These are phyloP conservation scores for Mycothermus thermophilus DNA, from an alignment of 495 filamentous ascomycete genomes.

Conservation along the genomic window DNA sequence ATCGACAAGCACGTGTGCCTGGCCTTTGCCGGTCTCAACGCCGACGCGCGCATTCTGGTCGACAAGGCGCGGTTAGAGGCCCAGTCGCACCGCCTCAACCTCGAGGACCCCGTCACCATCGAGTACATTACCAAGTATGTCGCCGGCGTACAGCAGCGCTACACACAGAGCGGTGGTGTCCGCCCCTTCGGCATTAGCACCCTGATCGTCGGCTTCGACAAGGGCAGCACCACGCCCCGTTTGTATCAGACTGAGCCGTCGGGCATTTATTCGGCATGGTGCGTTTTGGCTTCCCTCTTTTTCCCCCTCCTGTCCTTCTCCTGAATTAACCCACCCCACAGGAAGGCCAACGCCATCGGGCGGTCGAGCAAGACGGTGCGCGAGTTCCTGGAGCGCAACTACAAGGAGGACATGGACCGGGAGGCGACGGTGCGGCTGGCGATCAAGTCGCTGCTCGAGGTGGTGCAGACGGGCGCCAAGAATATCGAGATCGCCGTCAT, in stretches of 20 bases:
- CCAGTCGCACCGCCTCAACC: constrained; percentile 93
- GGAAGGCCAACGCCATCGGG: constrained; percentile 99
- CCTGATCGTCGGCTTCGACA: constrained; percentile 92
- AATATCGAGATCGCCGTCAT: constrained; percentile 99
- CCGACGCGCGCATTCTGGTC: constrained; percentile 91
- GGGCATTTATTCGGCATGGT: constrained; percentile 98
- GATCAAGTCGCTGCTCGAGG: constrained; percentile 93
- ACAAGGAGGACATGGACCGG: constrained; percentile 91
- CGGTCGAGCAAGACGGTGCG: constrained; percentile 96
- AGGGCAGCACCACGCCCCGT: constrained; percentile 67
- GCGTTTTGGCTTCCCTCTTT: constrained; percentile 22
- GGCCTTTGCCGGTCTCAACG: constrained; percentile 92
- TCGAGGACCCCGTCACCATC: constrained; percentile 92
- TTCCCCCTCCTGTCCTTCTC: not conserved
- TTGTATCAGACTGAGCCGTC: constrained; percentile 97
- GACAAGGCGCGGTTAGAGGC: constrained; percentile 96
- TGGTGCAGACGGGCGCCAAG: constrained; percentile 97
- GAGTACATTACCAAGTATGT: constrained; percentile 99
- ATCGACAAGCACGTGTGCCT: constrained; percentile 93
- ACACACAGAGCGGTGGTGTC: constrained; percentile 96
- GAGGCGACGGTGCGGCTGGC: constrained; percentile 94
- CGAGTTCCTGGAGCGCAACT: constrained; percentile 95
- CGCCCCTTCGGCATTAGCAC: constrained; percentile 96
- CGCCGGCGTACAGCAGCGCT: constrained; percentile 91
- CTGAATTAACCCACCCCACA: no score